A percentile compares a stretch with the other conserved stretches of the same genome.
phyloP scores from a whole-genome alignment of 495 filamentous ascomycete species.

The Lophium mytilinum region DNA sequence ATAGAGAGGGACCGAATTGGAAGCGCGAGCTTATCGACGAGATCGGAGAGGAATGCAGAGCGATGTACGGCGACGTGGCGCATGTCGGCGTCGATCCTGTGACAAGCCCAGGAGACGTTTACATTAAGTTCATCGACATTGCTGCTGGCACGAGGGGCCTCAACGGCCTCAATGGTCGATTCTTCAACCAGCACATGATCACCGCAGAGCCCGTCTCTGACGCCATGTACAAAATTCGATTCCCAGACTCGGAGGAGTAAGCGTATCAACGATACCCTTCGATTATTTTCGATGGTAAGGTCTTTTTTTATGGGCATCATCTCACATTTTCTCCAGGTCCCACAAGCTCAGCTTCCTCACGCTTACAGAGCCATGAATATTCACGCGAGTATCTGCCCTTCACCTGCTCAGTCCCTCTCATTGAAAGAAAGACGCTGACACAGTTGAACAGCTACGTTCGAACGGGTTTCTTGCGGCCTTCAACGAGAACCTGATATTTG shows the following conservation, averaged over 20 bases:
- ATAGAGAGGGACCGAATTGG: slow-evolving; percentile 81
- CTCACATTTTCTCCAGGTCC: too few relatives aligned
- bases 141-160: slow-evolving; percentile 93
- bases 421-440: too few relatives aligned
- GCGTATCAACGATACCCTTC: too few relatives aligned
- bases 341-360: too few relatives aligned
- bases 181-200: slow-evolving; percentile 85
- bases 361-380: too few relatives aligned
- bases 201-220: slow-evolving; percentile 93
- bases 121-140: slow-evolving; percentile 94
- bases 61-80: slow-evolving; percentile 95
- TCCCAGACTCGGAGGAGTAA: slow-evolving; percentile 35
- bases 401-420: too few relatives aligned
- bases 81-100: slow-evolving; percentile 95
- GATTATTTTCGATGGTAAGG: too few relatives aligned
- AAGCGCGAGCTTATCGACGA: slow-evolving; percentile 91
- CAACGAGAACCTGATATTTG: too few relatives aligned
- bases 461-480: too few relatives aligned
- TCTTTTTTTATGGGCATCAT: too few relatives aligned
- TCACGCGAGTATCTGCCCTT: too few relatives aligned
- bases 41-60: slow-evolving; percentile 84
- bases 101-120: slow-evolving; percentile 81
- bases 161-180: slow-evolving; percentile 93
- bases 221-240: slow-evolving; percentile 95
- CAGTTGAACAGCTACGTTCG: too few relatives aligned